A percentile compares a stretch with the other conserved stretches of the same genome.
These are phyloP conservation scores for Exophiala dermatitidis DNA, from an alignment of 2,329 filamentous ascomycete species.

Conservation along the genomic window DNA sequence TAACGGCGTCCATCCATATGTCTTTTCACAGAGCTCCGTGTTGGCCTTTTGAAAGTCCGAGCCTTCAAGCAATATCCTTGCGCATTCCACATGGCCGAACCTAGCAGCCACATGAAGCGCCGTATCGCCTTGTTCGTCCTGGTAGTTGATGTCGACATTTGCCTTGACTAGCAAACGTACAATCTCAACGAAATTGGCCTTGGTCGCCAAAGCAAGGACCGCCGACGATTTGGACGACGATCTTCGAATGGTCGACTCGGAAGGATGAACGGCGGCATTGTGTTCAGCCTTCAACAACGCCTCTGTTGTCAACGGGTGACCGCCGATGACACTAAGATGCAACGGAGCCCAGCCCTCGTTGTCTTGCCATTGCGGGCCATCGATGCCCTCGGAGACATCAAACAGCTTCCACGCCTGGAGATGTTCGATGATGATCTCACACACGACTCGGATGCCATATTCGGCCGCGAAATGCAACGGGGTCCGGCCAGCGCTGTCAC, in stretches of 20 bases:
- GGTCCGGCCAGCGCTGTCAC: conserved; percentile 72
- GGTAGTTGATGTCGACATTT: conserved; percentile 87
- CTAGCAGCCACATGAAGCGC: conserved; percentile 86
- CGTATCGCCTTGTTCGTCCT: conserved; percentile 82
- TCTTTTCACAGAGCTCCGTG: conserved; percentile 69
- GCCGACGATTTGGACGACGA: conserved; percentile 74
- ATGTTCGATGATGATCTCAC: conserved; percentile 74
- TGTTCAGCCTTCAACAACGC: conserved; percentile 73
- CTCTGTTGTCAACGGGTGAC: conserved; percentile 78
- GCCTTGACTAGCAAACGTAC: conserved; percentile 82
- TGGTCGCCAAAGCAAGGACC: conserved; percentile 80
- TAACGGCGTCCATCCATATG: conserved; percentile 90
- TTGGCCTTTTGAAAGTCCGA: conserved; percentile 64
- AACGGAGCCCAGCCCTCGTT: conserved; percentile 83
- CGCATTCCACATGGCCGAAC: conserved; percentile 77
- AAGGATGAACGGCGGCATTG: conserved; percentile 54
- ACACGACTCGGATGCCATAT: conserved; percentile 88
- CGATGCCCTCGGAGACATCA: conserved; percentile 75
- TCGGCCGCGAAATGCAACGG: conserved; percentile 92
- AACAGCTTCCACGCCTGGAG: conserved; percentile 89
- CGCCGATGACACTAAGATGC: conserved; percentile 85
- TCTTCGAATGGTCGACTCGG: conserved; percentile 56
- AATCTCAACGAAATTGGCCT: conserved; percentile 76
- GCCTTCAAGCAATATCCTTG: conserved; percentile 65
- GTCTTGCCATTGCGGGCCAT: conserved; percentile 84